phyloP scores from a whole-genome alignment of 2,329 filamentous ascomycete species.

The Drechmeria coniospora region DNA sequence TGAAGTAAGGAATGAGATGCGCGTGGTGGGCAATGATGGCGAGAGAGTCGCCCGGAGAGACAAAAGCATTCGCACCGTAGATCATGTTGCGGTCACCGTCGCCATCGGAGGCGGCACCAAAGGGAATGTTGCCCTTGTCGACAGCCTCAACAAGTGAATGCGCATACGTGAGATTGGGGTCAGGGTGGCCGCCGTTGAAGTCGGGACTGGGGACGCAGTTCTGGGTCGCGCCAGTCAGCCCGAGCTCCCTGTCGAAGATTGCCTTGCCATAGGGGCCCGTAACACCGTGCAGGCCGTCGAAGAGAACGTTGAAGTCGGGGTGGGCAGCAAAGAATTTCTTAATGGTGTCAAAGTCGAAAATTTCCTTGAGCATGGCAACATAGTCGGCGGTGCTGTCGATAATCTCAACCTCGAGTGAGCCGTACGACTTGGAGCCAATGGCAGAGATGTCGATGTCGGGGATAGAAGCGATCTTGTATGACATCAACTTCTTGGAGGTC shows the following conservation, averaged over 20 bases:
- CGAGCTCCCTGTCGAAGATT: slow-evolving; percentile 90
- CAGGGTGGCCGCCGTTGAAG: slow-evolving; percentile 93
- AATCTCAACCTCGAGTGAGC: slow-evolving; percentile 80
- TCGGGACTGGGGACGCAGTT: slow-evolving; percentile 88
- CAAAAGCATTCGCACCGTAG: slow-evolving; percentile 90
- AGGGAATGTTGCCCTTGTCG: slow-evolving; percentile 81
- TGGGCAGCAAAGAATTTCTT: slow-evolving; percentile 80
- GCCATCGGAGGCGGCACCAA: slow-evolving; percentile 90
- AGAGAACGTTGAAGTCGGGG: slow-evolving; percentile 89
- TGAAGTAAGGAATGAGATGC: slow-evolving; percentile 93
- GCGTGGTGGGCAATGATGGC: slow-evolving; percentile 98
- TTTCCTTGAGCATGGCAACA: slow-evolving; percentile 87
- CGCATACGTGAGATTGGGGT: slow-evolving; percentile 94
- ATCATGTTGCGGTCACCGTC: slow-evolving; percentile 99
- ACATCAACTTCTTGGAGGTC: slow-evolving; percentile 72
- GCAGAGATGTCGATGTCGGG: slow-evolving; percentile 71
- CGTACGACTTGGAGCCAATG: slow-evolving; percentile 74
- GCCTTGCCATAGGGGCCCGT: slow-evolving; percentile 89
- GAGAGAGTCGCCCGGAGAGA: slow-evolving; percentile 91
- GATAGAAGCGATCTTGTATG: slow-evolving; percentile 84
- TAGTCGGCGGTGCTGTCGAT: slow-evolving; percentile 91
- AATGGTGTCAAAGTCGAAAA: slow-evolving; percentile 96
- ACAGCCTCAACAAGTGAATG: slow-evolving; percentile 89
- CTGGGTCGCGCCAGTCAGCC: slow-evolving; percentile 62
- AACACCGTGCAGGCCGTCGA: slow-evolving; percentile 87